Conservation (phyloP, 768 basidiomycete genomes). For the Tephrocybe sp. region DNA sequence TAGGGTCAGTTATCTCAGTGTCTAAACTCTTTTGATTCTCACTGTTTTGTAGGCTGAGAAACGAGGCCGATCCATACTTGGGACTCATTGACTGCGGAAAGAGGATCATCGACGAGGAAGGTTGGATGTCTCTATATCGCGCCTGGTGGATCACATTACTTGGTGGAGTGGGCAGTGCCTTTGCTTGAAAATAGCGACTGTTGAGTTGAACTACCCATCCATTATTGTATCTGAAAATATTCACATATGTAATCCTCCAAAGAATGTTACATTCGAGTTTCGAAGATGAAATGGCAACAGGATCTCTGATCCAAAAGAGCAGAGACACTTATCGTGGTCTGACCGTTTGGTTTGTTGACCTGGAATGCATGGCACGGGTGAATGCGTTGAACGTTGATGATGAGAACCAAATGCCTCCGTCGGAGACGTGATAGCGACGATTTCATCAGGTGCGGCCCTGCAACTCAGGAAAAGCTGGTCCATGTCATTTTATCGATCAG, state of each 20-base stretch:
- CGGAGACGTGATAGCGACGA: too few species aligned
- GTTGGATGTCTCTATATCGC: slow-evolving; percentile 69
- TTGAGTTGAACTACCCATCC: too few species aligned
- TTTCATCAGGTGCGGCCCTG: slow-evolving; percentile 4
- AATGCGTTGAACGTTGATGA: too few species aligned
- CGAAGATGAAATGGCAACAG: neutral
- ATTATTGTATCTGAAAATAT: too few species aligned
- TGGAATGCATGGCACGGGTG: too few species aligned
- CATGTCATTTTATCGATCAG: neutral
- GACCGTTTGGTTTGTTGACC: too few species aligned
- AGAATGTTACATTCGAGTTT: neutral
- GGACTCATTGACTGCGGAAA: slow-evolving; percentile 76
- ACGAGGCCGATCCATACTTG: slow-evolving; percentile 77
- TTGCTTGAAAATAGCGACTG: slow-evolving; percentile 32
- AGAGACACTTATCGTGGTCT: too few species aligned
- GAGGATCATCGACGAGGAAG: slow-evolving; percentile 79
- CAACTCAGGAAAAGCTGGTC: neutral
- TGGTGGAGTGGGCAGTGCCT: slow-evolving; percentile 58
- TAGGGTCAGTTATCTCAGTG: slow-evolving; percentile 54
- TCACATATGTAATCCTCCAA: slow-evolving; percentile 7
- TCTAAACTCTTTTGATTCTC: neutral
- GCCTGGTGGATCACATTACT: slow-evolving; percentile 86
- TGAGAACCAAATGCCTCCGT: too few species aligned
- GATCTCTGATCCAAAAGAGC: too few species aligned
- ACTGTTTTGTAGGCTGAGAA: slow-evolving; percentile 53